A percentile compares a stretch with the other conserved stretches of the same genome.
Evolutionary conservation across 1,284 basidiomycete species (phyloP).

Genomic region (Ganoderma resinaceum): DNA sequence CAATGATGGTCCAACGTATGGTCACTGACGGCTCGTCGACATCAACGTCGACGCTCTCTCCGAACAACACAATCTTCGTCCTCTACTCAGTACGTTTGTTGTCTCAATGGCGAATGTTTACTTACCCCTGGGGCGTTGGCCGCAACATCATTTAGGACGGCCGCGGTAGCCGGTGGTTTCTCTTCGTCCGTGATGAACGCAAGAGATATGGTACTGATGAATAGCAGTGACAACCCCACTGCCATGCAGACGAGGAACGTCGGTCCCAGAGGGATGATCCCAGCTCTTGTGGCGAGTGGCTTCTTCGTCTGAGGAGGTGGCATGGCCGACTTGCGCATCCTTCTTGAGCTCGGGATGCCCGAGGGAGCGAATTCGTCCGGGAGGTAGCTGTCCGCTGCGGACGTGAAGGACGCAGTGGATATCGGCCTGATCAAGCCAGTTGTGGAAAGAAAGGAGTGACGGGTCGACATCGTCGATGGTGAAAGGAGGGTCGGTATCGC

Average conservation of each 20-base stretch:
- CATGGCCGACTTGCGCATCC: conserved; percentile 3
- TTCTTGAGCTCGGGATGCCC: conserved; percentile 33
- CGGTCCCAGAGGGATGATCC: conserved; percentile 48
- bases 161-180: conserved; percentile 49
- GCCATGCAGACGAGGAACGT: conserved; percentile 49
- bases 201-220: conserved; percentile 54
- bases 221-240: conserved; percentile 50
- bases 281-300: conserved; percentile 24
- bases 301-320: conserved; percentile 1
- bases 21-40: conserved; percentile 63
- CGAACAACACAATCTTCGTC: conserved; percentile 56
- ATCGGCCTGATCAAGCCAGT: conserved; percentile 39
- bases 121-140: conserved; percentile 54
- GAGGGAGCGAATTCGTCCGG: conserved; percentile 27
- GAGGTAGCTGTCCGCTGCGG: conserved; percentile 19
- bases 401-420: conserved; percentile 28
- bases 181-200: conserved; percentile 57
- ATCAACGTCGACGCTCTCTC: conserved; percentile 64
- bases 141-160: conserved; percentile 51
- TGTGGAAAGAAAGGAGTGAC: conserved; percentile 43
- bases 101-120: not conserved
- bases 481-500: conserved; percentile 8
- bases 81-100: not conserved
- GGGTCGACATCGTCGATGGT: conserved; percentile 36
- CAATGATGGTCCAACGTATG: conserved; percentile 64